Base-by-base conservation (phyloP, 2,329 filamentous ascomycete species). In the Purpureocillium lavendulum region DNA sequence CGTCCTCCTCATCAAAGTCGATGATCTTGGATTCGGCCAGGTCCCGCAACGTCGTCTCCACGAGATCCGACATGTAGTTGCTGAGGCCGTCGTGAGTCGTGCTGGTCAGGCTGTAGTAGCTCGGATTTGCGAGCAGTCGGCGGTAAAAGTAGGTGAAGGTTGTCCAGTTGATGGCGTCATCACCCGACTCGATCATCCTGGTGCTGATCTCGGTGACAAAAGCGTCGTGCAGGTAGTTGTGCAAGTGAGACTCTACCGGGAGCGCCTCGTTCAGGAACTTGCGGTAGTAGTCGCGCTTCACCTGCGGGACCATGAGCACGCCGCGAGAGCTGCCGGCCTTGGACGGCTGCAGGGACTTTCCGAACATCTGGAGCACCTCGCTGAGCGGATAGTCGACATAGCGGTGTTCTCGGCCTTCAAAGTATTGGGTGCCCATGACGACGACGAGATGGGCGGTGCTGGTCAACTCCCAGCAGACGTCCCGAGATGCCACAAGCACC, bases 111-210 rank as follows among this genome's bases (percentile, higher is more conserved):
- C 87, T 86, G 66, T 98, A 98, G 69, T 89, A 98, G 62, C 87
- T 96, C 8, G 92, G 92, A 58, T 98, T 98, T 24, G 90, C 89
- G 29, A 97, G 75, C 30, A 98, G 75, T 42, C 92, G 83, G 33
- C 92, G 84, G 66, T 98, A 98, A 66, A 97, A 96, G 67, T 95
- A 98, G 10, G 90, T 96, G 59, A 96, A 97, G 0, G 92, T 97
- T 30, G 88, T 87, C 92, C 92, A 98, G 64, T 95, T 94, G 50
- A 98, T 89, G 10, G 90, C 92, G 65, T 97, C 90, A 52, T 97
- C 92, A 12, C 88, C 94, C 11, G 89, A 95, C 53, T 87, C 80
- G 44, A 98, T 92, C 60, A 89, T 94, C 69, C 88, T 90, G 14
- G 88, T 94, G 69, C 88, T 96, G 54, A 97, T 88, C 62, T 98